Base-by-base conservation (phyloP, 2,329 filamentous ascomycete species). In the Colletotrichum paranaense region DNA sequence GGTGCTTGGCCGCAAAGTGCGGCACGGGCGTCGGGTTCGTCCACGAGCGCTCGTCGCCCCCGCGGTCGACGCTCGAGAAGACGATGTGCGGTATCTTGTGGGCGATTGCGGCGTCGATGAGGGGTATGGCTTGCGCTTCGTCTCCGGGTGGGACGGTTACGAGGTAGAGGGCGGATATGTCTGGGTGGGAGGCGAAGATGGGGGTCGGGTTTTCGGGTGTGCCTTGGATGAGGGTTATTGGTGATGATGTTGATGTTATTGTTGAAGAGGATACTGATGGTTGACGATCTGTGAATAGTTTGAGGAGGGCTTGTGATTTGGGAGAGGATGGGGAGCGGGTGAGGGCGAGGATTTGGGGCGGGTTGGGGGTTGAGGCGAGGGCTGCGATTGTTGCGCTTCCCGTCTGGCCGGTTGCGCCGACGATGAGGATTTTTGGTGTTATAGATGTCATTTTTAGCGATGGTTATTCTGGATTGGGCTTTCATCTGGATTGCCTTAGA, bases 351-450 rank as follows among this genome's bases (percentile, higher is more conserved):
- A 71, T 71, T 8, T 22, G 9, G 22, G 58, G 66, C 14, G 60
- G 62, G 14, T 22, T 30, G 5, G 67, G 67, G 19, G 2, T 28
- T 28, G 57, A 28, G 67, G 46, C 12, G 62, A 74, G 49, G 14
- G 72, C 80, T 24, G 82, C 68, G 57, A 87, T 78, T 58, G 85
- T 80, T 32, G 87, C 79, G 62, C 81, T 78, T 73, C 87, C 86
- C 56, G 85, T 87, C 68, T 84, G 84, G 46, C 87, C 86, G 49
- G 80, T 85, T 64, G 81, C 86, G 42, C 86, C 86, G 46, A 88
- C 78, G 68, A 88, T 76, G 72, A 88, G 83, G 73, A 88, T 75
- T 55, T 84, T 84, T 82, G 86, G 85, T 42, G 64, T 75, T 55
- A 2, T 16, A 2, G 1, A 22, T 52, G 19, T 24, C 55, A 67